Conservation (phyloP, 306 rosid genomes). For the Castanea sativa region DNA sequence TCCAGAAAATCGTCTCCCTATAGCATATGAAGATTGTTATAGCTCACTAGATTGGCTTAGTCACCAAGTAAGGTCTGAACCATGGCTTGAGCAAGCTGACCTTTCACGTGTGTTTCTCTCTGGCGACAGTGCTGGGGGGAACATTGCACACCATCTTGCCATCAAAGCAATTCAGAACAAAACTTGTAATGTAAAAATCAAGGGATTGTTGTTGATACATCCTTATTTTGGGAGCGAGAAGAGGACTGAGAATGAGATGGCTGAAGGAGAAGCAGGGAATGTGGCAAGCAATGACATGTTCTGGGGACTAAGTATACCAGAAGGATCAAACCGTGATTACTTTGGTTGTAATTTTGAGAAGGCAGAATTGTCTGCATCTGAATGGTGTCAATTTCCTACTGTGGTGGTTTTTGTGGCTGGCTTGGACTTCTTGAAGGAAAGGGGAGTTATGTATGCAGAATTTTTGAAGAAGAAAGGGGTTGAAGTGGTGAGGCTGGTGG, state of each 20-base stretch:
- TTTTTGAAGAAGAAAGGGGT: constrained; percentile 54
- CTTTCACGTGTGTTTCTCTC: constrained; percentile 64
- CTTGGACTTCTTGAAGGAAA: constrained; percentile 67
- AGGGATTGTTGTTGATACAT: constrained; percentile 60
- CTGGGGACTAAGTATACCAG: constrained; percentile 72
- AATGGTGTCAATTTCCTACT: constrained; percentile 56
- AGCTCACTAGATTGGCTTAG: constrained; percentile 63
- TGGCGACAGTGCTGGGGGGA: constrained; percentile 95
- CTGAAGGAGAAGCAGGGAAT: constrained; percentile 20
- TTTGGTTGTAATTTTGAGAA: constrained; percentile 68
- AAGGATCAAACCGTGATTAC: constrained; percentile 46
- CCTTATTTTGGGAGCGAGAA: constrained; percentile 87
- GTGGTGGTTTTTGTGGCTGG: constrained; percentile 75
- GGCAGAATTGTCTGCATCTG: constrained; percentile 16
- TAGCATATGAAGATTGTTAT: constrained; percentile 70
- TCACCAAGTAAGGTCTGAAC: constrained; percentile 40
- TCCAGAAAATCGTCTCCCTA: constrained; percentile 71
- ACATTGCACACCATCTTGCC: constrained; percentile 69
- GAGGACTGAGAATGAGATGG: constrained; percentile 55
- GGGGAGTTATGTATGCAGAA: constrained; percentile 70
- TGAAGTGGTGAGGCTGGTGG: constrained; percentile 52
- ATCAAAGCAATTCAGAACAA: constrained; percentile 29
- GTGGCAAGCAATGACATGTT: constrained; percentile 46
- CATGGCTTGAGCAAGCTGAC: constrained; percentile 55
- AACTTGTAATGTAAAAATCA: constrained; percentile 31